Conservation (phyloP, 2,329 filamentous ascomycete genomes). For the Thelonectria blattea region DNA sequence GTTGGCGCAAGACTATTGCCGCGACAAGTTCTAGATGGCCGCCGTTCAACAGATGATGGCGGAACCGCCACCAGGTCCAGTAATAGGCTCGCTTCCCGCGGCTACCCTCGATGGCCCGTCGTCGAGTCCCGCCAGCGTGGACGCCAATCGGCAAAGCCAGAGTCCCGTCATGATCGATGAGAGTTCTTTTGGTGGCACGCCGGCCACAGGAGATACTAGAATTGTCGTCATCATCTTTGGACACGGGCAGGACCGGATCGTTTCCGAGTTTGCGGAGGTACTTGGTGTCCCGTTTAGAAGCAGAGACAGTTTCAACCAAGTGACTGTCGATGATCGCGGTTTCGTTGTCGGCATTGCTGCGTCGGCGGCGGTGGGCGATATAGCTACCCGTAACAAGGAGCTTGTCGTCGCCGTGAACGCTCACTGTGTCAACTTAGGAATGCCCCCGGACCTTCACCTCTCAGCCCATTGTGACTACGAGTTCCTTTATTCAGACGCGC, state of each 20-base stretch:
- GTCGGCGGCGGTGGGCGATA: constrained; percentile 60
- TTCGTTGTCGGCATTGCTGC: constrained; percentile 72
- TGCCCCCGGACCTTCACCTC: constrained; percentile 69
- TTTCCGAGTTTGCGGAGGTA: constrained; percentile 78
- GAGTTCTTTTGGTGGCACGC: constrained; percentile 52
- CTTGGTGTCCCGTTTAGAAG: constrained; percentile 74
- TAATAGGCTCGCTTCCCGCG: constrained; percentile 35
- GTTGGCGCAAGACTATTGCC: constrained; percentile 1
- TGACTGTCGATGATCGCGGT: constrained; percentile 61
- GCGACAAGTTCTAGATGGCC: constrained; percentile 40
- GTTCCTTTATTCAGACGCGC: constrained; percentile 77
- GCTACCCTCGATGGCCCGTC: constrained; percentile 35
- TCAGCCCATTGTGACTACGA: constrained; percentile 81
- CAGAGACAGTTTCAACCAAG: constrained; percentile 59
- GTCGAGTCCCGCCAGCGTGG: constrained; percentile 37
- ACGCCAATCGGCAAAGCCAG: constrained; percentile 45
- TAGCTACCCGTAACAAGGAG: constrained; percentile 62
- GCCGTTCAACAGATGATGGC: constrained; percentile 47
- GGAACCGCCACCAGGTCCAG: constrained; percentile 42
- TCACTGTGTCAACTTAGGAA: constrained; percentile 74
- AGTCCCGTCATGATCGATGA: constrained; percentile 44
- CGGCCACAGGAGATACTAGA: constrained; percentile 60
- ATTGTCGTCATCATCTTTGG: constrained; percentile 73
- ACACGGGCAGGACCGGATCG: constrained; percentile 73
- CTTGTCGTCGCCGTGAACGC: constrained; percentile 75